phyloP scores from a whole-genome alignment of 441 rosid genomes.

The Melastoma candidum region DNA sequence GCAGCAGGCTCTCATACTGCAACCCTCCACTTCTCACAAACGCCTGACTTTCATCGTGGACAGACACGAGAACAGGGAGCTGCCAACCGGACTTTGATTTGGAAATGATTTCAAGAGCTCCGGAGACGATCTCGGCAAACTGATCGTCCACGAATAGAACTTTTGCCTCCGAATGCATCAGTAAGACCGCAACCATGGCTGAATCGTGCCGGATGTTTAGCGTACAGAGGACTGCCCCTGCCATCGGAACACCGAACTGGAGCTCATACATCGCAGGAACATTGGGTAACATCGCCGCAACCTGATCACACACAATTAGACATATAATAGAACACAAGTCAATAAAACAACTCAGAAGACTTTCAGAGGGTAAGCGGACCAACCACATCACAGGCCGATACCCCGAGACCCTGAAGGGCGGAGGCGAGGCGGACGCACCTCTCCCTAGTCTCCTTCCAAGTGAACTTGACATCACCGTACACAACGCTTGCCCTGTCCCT shows the following conservation, averaged over 20 bases:
- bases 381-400: conserved; percentile 64
- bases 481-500: conserved; percentile 31
- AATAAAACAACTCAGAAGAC: background rate
- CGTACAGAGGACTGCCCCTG: conserved; percentile 70
- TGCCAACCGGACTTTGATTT: conserved; percentile 13
- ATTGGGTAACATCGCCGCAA: conserved; percentile 65
- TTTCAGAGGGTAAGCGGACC: background rate
- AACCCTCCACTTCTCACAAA: conserved; percentile 2
- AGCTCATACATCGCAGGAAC: conserved; percentile 79
- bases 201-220: conserved; percentile 68
- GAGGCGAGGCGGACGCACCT: conserved; percentile 74
- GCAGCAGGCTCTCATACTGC: conserved; percentile 46
- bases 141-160: conserved; percentile 59
- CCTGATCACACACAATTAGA: conserved; percentile 25
- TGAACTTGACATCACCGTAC: conserved; percentile 46
- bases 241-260: conserved; percentile 87
- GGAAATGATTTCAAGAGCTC: conserved; percentile 45
- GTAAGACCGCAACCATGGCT: conserved; percentile 41
- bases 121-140: conserved; percentile 37
- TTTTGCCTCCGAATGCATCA: conserved; percentile 62
- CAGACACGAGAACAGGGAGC: conserved; percentile 31
- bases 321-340: conserved; percentile 3
- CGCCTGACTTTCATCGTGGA: conserved; percentile 24
- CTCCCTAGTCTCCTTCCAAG: conserved; percentile 60
- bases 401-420: conserved; percentile 46